Conservation (phyloP, 768 basidiomycete species). For the Phanerochaete sordida region DNA sequence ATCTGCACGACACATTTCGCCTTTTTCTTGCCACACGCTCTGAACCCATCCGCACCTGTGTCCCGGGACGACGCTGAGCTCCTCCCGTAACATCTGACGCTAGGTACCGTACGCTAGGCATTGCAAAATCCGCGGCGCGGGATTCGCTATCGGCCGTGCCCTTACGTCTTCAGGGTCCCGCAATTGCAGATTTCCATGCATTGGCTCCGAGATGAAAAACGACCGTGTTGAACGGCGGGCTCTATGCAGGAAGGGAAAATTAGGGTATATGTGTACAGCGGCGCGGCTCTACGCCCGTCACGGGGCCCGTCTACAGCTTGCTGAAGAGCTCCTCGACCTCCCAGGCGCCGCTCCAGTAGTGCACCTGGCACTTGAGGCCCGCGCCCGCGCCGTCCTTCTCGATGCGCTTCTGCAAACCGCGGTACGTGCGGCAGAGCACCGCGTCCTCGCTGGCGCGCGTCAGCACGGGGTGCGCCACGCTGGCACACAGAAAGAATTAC, state of each 20-base stretch:
- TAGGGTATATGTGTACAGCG: background rate
- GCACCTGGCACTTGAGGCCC: conserved; percentile 69
- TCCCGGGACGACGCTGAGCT: too few species aligned
- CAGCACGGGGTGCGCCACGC: background rate
- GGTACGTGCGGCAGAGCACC: conserved; percentile 73
- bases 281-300: background rate
- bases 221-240: background rate
- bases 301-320: conserved; percentile 12
- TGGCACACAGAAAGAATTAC: conserved; percentile 17
- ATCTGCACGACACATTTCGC: too few species aligned
- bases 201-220: background rate
- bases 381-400: conserved; percentile 57
- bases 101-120: background rate
- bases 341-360: conserved; percentile 95
- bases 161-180: background rate
- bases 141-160: background rate
- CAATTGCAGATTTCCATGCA: background rate
- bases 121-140: background rate
- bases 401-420: conserved; percentile 80
- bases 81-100: too few species aligned
- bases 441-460: conserved; percentile 63
- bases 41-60: too few species aligned
- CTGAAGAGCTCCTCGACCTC: conserved; percentile 85
- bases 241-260: background rate
- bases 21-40: too few species aligned